phyloP scores from a whole-genome alignment of 805 yeast species.

The Lachancea thermotolerans region DNA sequence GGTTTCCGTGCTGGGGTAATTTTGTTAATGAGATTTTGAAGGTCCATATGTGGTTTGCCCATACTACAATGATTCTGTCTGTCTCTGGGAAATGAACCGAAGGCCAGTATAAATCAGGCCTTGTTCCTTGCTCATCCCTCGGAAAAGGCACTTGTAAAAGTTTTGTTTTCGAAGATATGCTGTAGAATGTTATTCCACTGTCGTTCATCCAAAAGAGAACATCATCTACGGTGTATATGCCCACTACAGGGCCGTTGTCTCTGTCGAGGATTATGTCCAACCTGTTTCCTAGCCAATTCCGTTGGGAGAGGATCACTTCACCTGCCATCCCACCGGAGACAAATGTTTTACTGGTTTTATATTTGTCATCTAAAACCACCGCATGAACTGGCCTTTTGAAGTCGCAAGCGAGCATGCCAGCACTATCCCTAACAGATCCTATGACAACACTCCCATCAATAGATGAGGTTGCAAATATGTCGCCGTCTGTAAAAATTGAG shows the following conservation, averaged over 20 bases:
- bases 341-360: conserved; percentile 54
- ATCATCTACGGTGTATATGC: conserved; percentile 56
- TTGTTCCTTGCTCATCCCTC: conserved; percentile 33
- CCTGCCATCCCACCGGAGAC: conserved; percentile 91
- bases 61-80: conserved; percentile 66
- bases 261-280: conserved; percentile 58
- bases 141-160: conserved; percentile 55
- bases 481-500: conserved; percentile 60
- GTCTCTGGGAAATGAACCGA: conserved; percentile 58
- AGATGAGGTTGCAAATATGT: conserved; percentile 76
- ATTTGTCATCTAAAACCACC: conserved; percentile 71
- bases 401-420: conserved; percentile 67
- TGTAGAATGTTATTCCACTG: conserved; percentile 64
- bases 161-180: conserved; percentile 42
- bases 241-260: conserved; percentile 63
- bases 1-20: conserved; percentile 13
- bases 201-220: conserved; percentile 80
- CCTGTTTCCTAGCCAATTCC: conserved; percentile 84
- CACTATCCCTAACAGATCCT: conserved; percentile 57
- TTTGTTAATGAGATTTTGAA: conserved; percentile 40
- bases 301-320: conserved; percentile 61
- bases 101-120: conserved; percentile 84
- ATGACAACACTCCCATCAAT: conserved; percentile 90
- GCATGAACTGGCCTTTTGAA: conserved; percentile 85
- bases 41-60: conserved; percentile 77